These are phyloP conservation scores for Leptographium wingfieldii DNA, from an alignment of 2,329 filamentous ascomycete genomes.

Conservation along the genomic window DNA sequence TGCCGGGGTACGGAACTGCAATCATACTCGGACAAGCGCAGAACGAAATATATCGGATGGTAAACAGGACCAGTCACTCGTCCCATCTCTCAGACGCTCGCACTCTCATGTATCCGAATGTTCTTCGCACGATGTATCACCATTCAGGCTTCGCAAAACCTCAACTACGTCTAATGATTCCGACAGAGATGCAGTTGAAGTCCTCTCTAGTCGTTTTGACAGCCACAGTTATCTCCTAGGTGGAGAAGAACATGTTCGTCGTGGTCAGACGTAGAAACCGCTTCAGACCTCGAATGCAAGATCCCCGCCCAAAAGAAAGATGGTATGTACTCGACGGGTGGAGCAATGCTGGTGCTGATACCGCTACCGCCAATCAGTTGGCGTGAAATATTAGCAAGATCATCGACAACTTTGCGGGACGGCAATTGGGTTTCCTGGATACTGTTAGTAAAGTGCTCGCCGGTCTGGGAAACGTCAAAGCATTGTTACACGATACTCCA, in stretches of 20 bases:
- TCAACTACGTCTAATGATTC: slow-evolving; percentile 18
- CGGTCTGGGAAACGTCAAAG: neutral
- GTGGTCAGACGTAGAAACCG: slow-evolving; percentile 18
- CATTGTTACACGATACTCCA: slow-evolving; percentile 7
- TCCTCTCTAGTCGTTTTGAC: slow-evolving; percentile 36
- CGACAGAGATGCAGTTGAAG: slow-evolving; percentile 27
- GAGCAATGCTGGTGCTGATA: slow-evolving; percentile 32
- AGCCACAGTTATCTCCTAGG: slow-evolving; percentile 27
- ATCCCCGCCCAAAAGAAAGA: slow-evolving; percentile 17
- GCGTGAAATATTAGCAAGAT: slow-evolving; percentile 15
- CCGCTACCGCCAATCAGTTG: slow-evolving; percentile 26
- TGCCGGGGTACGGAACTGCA: slow-evolving; percentile 12
- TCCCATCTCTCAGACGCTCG: slow-evolving; percentile 8
- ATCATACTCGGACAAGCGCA: neutral
- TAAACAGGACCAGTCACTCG: slow-evolving; percentile 1
- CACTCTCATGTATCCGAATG: slow-evolving; percentile 12
- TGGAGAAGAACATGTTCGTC: slow-evolving; percentile 1
- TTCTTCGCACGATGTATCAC: slow-evolving; percentile 23
- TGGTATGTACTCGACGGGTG: slow-evolving; percentile 29
- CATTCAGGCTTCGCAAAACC: slow-evolving; percentile 16
- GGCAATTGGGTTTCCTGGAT: slow-evolving; percentile 16
- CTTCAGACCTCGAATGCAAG: slow-evolving; percentile 30
- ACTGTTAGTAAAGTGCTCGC: slow-evolving; percentile 18
- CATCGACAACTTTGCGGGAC: slow-evolving; percentile 16
- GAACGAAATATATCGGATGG: neutral